These are phyloP conservation scores for Phytophthora tubulina DNA, from an alignment of 352 stramenopile genomes.

Conservation along the genomic window DNA sequence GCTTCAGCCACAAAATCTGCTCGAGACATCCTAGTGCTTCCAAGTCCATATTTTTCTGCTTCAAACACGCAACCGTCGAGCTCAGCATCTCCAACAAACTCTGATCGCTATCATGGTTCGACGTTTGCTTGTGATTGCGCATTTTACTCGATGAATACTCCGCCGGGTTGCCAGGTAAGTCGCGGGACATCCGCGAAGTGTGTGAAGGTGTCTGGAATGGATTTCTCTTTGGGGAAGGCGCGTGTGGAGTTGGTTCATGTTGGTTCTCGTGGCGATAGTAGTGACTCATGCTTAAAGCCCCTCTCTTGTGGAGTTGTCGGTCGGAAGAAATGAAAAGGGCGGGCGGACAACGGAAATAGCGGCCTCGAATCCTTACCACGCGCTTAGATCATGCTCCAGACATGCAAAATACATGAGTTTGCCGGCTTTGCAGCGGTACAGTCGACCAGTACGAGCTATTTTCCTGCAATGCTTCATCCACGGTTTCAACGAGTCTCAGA, in stretches of 20 bases:
- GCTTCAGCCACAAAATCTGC: slow-evolving; percentile 79
- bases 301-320: background rate
- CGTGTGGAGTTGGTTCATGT: slow-evolving; percentile 10
- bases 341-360: slow-evolving; percentile 30
- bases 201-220: slow-evolving; percentile 59
- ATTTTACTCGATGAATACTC: slow-evolving; percentile 29
- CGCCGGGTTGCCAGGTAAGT: slow-evolving; percentile 34
- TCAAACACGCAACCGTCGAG: slow-evolving; percentile 72
- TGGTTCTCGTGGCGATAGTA: slow-evolving; percentile 31
- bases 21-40: slow-evolving; percentile 80
- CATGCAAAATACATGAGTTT: too few species aligned
- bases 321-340: slow-evolving; percentile 3
- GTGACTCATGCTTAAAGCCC: slow-evolving; percentile 19
- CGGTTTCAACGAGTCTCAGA: slow-evolving; percentile 22
- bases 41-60: slow-evolving; percentile 80
- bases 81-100: slow-evolving; percentile 77
- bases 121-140: slow-evolving; percentile 15
- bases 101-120: slow-evolving; percentile 59
- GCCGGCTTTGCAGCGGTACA: too few species aligned
- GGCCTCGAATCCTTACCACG: background rate
- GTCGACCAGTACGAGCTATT: slow-evolving; percentile 14
- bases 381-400: slow-evolving; percentile 22
- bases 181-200: slow-evolving; percentile 33
- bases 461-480: slow-evolving; percentile 26
- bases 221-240: slow-evolving; percentile 28